Base-by-base conservation (phyloP, 495 filamentous ascomycete species). In the Aspergillus funiculosus region DNA sequence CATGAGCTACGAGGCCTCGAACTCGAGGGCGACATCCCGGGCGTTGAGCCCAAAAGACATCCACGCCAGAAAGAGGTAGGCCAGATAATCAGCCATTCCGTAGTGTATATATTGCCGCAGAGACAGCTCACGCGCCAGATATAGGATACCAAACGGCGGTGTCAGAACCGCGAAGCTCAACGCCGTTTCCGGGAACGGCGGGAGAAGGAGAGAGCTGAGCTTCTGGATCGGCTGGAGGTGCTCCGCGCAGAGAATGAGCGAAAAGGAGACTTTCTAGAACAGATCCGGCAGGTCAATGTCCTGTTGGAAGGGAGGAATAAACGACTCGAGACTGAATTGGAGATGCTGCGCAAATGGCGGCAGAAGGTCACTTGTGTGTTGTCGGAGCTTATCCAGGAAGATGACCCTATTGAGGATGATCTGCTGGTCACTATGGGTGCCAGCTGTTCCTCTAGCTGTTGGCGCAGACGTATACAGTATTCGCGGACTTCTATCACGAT, bases 141-240 rank as follows among this genome's bases (percentile, higher is more conserved):
- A n/a, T n/a, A n/a, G n/a, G n/a, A n/a, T n/a, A n/a, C n/a, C n/a
- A n/a, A n/a, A n/a, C n/a, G n/a, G n/a, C n/a, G n/a, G n/a, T n/a
- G n/a, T n/a, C 37, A 40, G 18, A 40, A 40, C 22, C 21, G 37
- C 10, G 22, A 40, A 27, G 37, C 37, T 1, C 37, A 40, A 10
- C 37, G 37, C 4, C 37, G 37, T 13, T 40, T 40, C 37, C 37
- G 37, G n/a, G 37, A 40, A 27, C 37, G 37, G 22, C 26, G 28
- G 18, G 37, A 40, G 6, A 11, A 26, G 18, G 22, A 40, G 18
- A 40, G 28, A 15, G 28, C 37, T 5, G 37, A n/a, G 3, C 37
- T 40, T 5, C 8, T 40, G 9, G 18, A n/a, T 5, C 6, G 8
- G 3, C 37, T 40, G 5, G 37, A 40, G 6, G 37, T 27, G 7